Evolutionary conservation across 768 basidiomycete genomes (phyloP).

Genomic region (Mycena maculata): DNA sequence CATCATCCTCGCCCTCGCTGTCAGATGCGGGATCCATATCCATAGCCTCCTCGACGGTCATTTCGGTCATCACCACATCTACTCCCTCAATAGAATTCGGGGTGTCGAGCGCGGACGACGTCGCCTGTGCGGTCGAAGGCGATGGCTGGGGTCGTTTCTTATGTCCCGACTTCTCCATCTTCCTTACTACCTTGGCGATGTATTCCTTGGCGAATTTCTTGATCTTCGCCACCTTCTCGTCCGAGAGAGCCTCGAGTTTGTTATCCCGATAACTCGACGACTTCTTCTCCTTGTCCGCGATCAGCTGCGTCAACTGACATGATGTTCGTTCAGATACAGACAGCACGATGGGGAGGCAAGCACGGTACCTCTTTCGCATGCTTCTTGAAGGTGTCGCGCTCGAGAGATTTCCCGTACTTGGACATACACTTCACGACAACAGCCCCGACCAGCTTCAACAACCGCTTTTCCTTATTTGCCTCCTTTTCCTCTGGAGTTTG

Average conservation of each 20-base stretch:
- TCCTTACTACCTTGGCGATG: constrained; percentile 81
- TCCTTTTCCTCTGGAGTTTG: constrained; percentile 69
- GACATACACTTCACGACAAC: constrained; percentile 95
- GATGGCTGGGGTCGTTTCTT: constrained; percentile 44
- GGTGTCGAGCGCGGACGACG: constrained; percentile 56
- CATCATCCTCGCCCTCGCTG: constrained; percentile 46
- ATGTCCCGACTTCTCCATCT: constrained; percentile 64
- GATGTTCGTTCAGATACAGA: constrained; percentile 1
- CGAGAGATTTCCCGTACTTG: constrained; percentile 82
- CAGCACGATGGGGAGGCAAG: constrained; percentile 10
- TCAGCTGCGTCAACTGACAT: constrained; percentile 80
- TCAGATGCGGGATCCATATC: constrained; percentile 53
- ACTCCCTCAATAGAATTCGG: constrained; percentile 54
- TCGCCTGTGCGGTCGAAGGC: constrained; percentile 41
- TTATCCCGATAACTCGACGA: constrained; percentile 81
- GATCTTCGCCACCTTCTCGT: constrained; percentile 90
- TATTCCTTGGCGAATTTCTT: constrained; percentile 95
- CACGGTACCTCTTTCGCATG: constrained; percentile 90
- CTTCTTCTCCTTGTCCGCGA: constrained; percentile 97
- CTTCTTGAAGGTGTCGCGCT: constrained; percentile 89
- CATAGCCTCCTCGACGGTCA: constrained; percentile 60
- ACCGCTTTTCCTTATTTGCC: constrained; percentile 80
- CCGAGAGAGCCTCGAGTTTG: constrained; percentile 78
- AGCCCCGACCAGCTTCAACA: constrained; percentile 85
- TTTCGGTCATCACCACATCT: constrained; percentile 45